phyloP scores from a whole-genome alignment of 2,329 filamentous ascomycete genomes.

The Colletotrichum sansevieriae region DNA sequence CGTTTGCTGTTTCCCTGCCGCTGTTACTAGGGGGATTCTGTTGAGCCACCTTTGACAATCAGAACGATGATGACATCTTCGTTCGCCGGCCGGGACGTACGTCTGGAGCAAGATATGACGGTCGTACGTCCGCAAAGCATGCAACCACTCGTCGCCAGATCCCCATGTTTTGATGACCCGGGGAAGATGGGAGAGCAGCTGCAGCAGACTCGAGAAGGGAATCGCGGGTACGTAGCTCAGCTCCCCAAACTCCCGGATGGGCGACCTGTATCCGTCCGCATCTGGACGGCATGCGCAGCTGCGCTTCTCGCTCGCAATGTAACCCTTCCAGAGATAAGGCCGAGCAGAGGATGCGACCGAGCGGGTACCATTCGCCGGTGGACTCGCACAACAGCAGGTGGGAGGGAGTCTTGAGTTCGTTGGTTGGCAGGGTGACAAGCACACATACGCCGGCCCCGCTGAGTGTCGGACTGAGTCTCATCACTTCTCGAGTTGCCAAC shows the following conservation, averaged over 20 bases:
- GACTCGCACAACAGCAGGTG: not conserved
- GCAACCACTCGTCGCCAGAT: not conserved
- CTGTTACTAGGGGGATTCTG: no score
- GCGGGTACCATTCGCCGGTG: not conserved
- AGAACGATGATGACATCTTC: conserved; percentile 1
- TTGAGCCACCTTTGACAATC: not conserved
- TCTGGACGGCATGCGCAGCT: not conserved
- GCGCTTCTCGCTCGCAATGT: not conserved
- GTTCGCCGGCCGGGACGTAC: not conserved
- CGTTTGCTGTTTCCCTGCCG: not conserved
- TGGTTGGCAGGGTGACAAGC: not conserved
- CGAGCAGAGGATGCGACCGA: not conserved
- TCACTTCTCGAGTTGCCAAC: conserved; percentile 15
- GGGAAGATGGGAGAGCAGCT: conserved; percentile 14
- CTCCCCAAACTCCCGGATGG: conserved; percentile 4
- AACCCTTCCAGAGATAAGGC: not conserved
- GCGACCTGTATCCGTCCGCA: not conserved
- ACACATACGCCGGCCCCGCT: not conserved
- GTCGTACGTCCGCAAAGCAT: not conserved
- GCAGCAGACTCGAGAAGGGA: conserved; percentile 11
- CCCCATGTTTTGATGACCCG: conserved; percentile 28
- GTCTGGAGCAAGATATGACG: not conserved
- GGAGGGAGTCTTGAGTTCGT: not conserved
- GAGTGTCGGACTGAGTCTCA: not conserved
- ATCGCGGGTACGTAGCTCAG: conserved; percentile 5